Percentiles rank a stretch among this genome's conserved stretches.
phyloP scores from a whole-genome alignment of 2,329 filamentous ascomycete species.

The Hypoxylon sp. region DNA sequence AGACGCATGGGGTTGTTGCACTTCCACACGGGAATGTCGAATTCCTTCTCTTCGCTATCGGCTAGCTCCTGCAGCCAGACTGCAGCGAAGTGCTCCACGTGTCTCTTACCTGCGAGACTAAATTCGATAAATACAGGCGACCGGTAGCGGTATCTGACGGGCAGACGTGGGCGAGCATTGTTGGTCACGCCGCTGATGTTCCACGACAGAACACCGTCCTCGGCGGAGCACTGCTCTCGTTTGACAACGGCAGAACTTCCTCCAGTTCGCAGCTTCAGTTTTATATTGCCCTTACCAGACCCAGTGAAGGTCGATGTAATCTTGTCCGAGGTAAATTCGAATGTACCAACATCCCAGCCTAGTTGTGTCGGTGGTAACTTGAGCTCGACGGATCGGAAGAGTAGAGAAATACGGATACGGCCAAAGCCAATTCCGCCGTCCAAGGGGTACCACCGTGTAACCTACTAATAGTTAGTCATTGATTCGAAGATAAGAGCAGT shows the following conservation, averaged over 20 bases:
- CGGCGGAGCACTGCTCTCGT: conserved; percentile 68
- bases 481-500: background rate
- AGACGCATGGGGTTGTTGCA: conserved; percentile 79
- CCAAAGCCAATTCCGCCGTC: conserved; percentile 95
- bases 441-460: conserved; percentile 90
- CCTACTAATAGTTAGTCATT: conserved; percentile 41
- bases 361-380: conserved; percentile 84
- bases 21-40: conserved; percentile 91
- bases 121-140: conserved; percentile 92
- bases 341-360: conserved; percentile 95
- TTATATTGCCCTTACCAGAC: conserved; percentile 69
- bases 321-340: conserved; percentile 80
- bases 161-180: conserved; percentile 70
- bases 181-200: conserved; percentile 56
- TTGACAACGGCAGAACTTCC: conserved; percentile 79
- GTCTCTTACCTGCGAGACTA: conserved; percentile 72
- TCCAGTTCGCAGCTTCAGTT: conserved; percentile 82
- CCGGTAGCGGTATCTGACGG: conserved; percentile 89
- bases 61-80: conserved; percentile 87
- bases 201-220: conserved; percentile 62
- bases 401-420: conserved; percentile 83
- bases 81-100: conserved; percentile 77
- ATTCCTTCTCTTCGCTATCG: conserved; percentile 78
- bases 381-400: conserved; percentile 91
- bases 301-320: conserved; percentile 69